A percentile compares a stretch with the other conserved stretches of the same genome.
These are phyloP conservation scores for Taphrina betulina DNA, from an alignment of 1,139 yeast species.

Conservation along the genomic window DNA sequence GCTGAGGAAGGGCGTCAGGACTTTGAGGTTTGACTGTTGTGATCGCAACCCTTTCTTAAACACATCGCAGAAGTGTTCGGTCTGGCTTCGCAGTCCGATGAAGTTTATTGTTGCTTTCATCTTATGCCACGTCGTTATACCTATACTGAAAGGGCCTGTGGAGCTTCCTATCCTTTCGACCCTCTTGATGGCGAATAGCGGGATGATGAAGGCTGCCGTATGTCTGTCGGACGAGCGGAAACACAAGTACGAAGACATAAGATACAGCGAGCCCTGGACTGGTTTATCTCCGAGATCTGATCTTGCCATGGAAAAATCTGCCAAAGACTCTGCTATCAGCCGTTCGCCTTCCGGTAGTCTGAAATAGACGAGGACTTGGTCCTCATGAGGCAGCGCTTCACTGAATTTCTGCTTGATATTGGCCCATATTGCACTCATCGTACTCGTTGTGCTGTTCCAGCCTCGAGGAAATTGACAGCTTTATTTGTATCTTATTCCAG, in stretches of 20 bases:
- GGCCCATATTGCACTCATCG: constrained; percentile 32
- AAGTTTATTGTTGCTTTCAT: constrained; percentile 65
- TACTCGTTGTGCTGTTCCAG: background rate
- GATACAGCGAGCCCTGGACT: constrained; percentile 12
- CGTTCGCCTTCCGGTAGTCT: constrained; percentile 22
- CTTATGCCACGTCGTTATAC: constrained; percentile 68
- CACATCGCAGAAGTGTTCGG: constrained; percentile 74
- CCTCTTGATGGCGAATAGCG: constrained; percentile 74
- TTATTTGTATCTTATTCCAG: too few species aligned
- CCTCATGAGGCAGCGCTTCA: constrained; percentile 17
- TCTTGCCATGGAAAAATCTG: constrained; percentile 5
- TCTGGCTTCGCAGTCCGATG: constrained; percentile 72
- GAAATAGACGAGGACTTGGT: constrained; percentile 22
- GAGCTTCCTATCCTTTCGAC: constrained; percentile 81
- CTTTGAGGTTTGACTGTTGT: constrained; percentile 61
- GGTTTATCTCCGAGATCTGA: constrained; percentile 10
- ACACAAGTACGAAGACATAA: constrained; percentile 54
- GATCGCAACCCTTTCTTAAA: constrained; percentile 63
- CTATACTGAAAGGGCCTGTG: constrained; percentile 74
- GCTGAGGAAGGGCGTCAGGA: constrained; percentile 62
- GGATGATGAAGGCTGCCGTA: constrained; percentile 67
- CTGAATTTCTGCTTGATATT: constrained; percentile 10
- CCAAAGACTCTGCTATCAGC: constrained; percentile 18
- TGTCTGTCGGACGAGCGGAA: constrained; percentile 71
- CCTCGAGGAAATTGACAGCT: too few species aligned